These are phyloP conservation scores for Fusarium tupiense DNA, from an alignment of 2,329 filamentous ascomycete species.

Conservation along the genomic window DNA sequence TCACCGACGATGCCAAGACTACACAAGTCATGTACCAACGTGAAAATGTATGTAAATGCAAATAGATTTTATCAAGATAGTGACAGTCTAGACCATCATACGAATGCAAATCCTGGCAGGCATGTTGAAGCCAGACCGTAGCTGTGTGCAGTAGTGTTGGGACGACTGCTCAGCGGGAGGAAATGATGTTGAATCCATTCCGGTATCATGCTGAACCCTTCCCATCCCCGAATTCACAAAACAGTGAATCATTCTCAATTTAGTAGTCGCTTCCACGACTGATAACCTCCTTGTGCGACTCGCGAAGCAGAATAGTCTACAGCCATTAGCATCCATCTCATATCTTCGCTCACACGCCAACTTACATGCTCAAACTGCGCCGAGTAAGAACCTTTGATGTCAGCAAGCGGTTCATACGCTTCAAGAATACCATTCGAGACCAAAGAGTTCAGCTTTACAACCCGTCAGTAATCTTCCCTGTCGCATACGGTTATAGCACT, in stretches of 20 bases:
- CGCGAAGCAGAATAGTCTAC: conserved; percentile 59
- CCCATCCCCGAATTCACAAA: background rate
- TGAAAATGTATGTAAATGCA: background rate
- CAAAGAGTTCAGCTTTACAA: conserved; percentile 63
- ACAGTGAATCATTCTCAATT: background rate
- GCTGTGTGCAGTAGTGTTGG: conserved; percentile 20
- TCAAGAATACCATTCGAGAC: conserved; percentile 67
- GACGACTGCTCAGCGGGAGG: background rate
- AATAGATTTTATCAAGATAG: background rate
- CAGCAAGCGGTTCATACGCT: conserved; percentile 64
- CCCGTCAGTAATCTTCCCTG: conserved; percentile 15
- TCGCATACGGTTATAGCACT: conserved; percentile 18
- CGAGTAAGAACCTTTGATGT: conserved; percentile 68
- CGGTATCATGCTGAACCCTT: conserved; percentile 22
- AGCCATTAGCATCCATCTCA: background rate
- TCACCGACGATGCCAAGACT: background rate
- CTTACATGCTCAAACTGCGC: conserved; percentile 70
- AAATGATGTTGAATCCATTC: conserved; percentile 14
- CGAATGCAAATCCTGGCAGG: conserved; percentile 18
- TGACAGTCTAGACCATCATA: conserved; percentile 7
- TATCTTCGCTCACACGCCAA: background rate
- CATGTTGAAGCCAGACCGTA: conserved; percentile 22
- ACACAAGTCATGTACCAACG: background rate
- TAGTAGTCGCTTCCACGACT: conserved; percentile 64
- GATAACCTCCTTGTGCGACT: conserved; percentile 59